Evolutionary conservation across 352 stramenopile genomes (phyloP).

Genomic region (Globisporangium yorkense): DNA sequence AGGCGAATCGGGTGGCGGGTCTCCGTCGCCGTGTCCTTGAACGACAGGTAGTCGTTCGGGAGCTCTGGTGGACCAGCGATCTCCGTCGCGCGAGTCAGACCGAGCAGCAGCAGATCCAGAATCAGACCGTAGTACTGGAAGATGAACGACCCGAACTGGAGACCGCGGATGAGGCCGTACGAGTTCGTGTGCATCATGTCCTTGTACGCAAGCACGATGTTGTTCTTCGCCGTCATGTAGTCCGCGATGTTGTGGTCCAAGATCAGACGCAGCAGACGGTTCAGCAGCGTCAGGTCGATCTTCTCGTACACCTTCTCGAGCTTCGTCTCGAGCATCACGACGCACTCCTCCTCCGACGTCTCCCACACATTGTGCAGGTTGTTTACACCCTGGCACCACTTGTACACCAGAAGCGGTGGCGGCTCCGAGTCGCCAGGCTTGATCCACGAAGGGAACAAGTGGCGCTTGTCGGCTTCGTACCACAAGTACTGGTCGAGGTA

Average conservation of each 20-base stretch:
- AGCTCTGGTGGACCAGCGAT: slow-evolving; percentile 96
- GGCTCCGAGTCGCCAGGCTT: slow-evolving; percentile 99
- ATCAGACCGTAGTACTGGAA: slow-evolving; percentile 99
- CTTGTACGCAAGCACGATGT: slow-evolving; percentile 97
- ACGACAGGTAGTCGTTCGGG: slow-evolving; percentile 99
- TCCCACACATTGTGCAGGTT: slow-evolving; percentile 99
- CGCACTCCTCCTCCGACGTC: slow-evolving; percentile 96
- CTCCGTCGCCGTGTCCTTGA: slow-evolving; percentile 97
- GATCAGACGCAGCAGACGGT: slow-evolving; percentile 97
- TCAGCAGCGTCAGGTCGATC: slow-evolving; percentile 99
- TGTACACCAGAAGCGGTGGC: slow-evolving; percentile 98
- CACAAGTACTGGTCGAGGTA: slow-evolving; percentile 99
- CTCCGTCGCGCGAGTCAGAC: slow-evolving; percentile 97
- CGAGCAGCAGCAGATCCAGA: slow-evolving; percentile 97
- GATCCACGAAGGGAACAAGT: slow-evolving; percentile 99
- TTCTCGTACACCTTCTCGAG: slow-evolving; percentile 99
- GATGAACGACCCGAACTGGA: slow-evolving; percentile 97
- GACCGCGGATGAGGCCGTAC: slow-evolving; percentile 97
- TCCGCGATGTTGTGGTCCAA: slow-evolving; percentile 99
- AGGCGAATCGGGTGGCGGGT: slow-evolving; percentile 98
- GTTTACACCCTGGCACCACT: slow-evolving; percentile 99
- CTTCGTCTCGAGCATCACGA: slow-evolving; percentile 98
- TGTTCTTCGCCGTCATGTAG: slow-evolving; percentile 99
- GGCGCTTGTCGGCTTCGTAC: slow-evolving; percentile 99
- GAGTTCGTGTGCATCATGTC: slow-evolving; percentile 99